Base-by-base conservation (phyloP, 345 rosid genomes). In the Atalantia buxifolia region DNA sequence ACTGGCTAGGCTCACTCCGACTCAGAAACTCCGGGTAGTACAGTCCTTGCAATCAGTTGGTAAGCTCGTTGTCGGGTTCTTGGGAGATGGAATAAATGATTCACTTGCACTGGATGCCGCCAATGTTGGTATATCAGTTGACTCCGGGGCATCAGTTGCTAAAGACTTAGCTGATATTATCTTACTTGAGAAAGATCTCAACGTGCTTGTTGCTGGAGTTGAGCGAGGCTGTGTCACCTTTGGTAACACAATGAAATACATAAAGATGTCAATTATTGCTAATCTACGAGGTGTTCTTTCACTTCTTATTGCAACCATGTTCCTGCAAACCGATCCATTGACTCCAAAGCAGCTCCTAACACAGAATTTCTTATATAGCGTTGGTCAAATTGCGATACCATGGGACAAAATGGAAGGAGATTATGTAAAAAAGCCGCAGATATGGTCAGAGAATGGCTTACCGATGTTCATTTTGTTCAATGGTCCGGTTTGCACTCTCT, bases 391-490 rank as follows among this genome's bases (percentile, higher is more conserved):
- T 12, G 89, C 91, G 3, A 90, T 92, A 36, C 93, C 95, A 38
- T 90, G 93, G 95, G 93, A 92, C 82, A 90, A 84, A 40, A 78
- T 92, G 87, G 93, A 86, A 78, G 93, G 88, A 76, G 92, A 90
- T 27, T 85, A 81, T 57, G 83, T 88, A 18, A 88, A 83, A 84
- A 82, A 62, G 28, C 95, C 95, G 2, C 92, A 80, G 64, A 83
- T 74, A 66, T 90, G 91, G 91, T 80, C 88, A 1, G 76, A 72
- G 45, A 79, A 85, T 81, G 87, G 81, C 40, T 74, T 90, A 31
- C 88, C 92, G 0, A 65, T 73, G 86, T 92, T 92, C 87, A 84
- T 87, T 60, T 30, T 90, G 50, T 90, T 92, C 92, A 92, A 87
- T 48, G 90, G 84, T 9, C 92, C 93, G 1, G 90, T 87, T 21